phyloP scores from a whole-genome alignment of 805 yeast genomes.

The Teunomyces gatunensis region DNA sequence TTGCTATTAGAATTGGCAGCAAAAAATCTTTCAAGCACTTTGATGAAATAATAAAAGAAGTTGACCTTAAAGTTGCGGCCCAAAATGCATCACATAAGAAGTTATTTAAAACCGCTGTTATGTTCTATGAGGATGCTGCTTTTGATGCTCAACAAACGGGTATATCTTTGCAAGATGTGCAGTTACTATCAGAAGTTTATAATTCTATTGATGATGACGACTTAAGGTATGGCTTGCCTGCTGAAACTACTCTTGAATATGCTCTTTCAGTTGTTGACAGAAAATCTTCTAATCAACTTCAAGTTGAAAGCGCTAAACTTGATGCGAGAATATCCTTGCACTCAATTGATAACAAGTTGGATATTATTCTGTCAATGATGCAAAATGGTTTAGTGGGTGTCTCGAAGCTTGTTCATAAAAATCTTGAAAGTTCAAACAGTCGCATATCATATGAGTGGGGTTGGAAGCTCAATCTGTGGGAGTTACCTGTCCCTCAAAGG shows the following conservation, averaged over 20 bases:
- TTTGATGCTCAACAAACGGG: not conserved
- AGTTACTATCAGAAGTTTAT: conserved; percentile 37
- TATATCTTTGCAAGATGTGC: conserved; percentile 14
- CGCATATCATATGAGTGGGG: conserved; percentile 54
- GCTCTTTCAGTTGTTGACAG: conserved; percentile 45
- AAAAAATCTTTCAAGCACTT: conserved; percentile 26
- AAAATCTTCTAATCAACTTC: conserved; percentile 38
- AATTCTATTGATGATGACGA: conserved; percentile 60
- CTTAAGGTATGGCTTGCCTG: conserved; percentile 62
- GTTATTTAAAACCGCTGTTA: conserved; percentile 41
- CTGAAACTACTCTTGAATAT: conserved; percentile 49
- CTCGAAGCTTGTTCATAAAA: conserved; percentile 43
- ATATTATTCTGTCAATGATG: conserved; percentile 39
- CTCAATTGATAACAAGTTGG: conserved; percentile 6
- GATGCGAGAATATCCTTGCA: conserved; percentile 39
- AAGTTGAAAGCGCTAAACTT: conserved; percentile 54
- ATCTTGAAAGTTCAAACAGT: conserved; percentile 1
- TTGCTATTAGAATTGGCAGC: conserved; percentile 42
- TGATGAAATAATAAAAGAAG: conserved; percentile 20
- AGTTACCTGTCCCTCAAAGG: conserved; percentile 48
- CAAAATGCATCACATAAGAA: conserved; percentile 29
- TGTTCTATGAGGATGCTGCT: conserved; percentile 47
- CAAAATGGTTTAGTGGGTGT: conserved; percentile 57
- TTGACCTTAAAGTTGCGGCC: conserved; percentile 29
- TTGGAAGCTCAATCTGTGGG: conserved; percentile 81